A percentile compares a stretch with the other conserved stretches of the same genome.
Evolutionary conservation across 2,329 filamentous ascomycete genomes (phyloP).

Genomic region (Ophiostoma sp.): DNA sequence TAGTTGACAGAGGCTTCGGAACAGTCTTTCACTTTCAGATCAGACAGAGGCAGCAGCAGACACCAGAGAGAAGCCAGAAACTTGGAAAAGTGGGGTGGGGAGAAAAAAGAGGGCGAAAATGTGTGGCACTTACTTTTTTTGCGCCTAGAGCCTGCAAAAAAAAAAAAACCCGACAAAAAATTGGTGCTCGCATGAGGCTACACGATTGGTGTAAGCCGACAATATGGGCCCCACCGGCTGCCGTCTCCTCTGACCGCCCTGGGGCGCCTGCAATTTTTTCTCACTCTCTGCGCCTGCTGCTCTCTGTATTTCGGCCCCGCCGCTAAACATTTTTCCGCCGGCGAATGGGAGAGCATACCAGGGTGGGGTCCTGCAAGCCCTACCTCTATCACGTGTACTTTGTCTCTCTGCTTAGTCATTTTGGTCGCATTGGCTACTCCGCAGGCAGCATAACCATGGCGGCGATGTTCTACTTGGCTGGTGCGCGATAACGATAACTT

Average conservation of each 20-base stretch:
- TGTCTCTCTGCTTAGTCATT: not conserved
- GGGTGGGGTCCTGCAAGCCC: not conserved
- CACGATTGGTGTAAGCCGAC: not conserved
- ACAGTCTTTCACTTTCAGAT: conserved; percentile 2
- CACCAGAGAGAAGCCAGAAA: not conserved
- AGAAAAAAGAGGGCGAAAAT: conserved; percentile 15
- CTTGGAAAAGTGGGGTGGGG: not conserved
- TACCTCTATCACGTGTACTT: not conserved
- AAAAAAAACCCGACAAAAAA: conserved; percentile 5
- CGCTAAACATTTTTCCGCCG: not conserved
- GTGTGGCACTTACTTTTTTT: conserved; percentile 16
- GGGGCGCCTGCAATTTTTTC: conserved; percentile 7
- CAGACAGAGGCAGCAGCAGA: conserved; percentile 3
- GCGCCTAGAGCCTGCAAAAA: conserved; percentile 9
- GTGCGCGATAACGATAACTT: not conserved
- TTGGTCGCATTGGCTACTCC: not conserved
- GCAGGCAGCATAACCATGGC: not conserved
- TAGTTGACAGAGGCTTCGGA: not conserved
- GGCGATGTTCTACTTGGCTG: not conserved
- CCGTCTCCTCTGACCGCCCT: not conserved
- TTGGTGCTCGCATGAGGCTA: not conserved
- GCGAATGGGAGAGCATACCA: not conserved
- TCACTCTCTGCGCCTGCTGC: not conserved
- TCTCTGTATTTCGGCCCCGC: not conserved
- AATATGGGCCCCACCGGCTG: not conserved